These are phyloP conservation scores for Pythium monospermum DNA, from an alignment of 352 stramenopile species.

Conservation along the genomic window DNA sequence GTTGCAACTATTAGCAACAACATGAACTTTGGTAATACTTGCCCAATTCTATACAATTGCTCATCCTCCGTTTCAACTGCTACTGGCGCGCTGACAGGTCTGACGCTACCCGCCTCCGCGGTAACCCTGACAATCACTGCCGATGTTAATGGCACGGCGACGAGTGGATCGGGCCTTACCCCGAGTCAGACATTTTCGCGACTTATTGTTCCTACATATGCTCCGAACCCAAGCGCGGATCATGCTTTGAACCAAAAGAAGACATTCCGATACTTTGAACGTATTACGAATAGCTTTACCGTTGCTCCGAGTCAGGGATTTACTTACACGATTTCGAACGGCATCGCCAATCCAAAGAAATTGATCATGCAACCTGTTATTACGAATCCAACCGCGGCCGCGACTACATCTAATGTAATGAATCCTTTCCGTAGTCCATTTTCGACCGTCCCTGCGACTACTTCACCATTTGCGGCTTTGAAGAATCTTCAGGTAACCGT, in stretches of 20 bases:
- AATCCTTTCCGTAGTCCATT: slow-evolving; percentile 18
- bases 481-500: slow-evolving; percentile 23
- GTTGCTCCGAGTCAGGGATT: slow-evolving; percentile 6
- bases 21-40: slow-evolving; percentile 20
- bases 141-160: slow-evolving; percentile 9
- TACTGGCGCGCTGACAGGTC: not conserved
- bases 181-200: slow-evolving; percentile 7
- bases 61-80: slow-evolving; percentile 1
- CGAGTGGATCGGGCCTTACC: not conserved
- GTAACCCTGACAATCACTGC: slow-evolving; percentile 9
- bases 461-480: slow-evolving; percentile 12
- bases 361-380: slow-evolving; percentile 18
- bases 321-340: slow-evolving; percentile 11
- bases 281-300: slow-evolving; percentile 16
- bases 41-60: slow-evolving; percentile 8
- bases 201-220: slow-evolving; percentile 9
- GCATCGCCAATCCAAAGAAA: slow-evolving; percentile 14
- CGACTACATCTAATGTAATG: slow-evolving; percentile 17
- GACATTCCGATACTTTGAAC: slow-evolving; percentile 15
- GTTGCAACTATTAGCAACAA: slow-evolving; percentile 14
- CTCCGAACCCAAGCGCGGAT: slow-evolving; percentile 5
- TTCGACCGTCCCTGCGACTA: slow-evolving; percentile 21
- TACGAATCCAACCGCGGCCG: slow-evolving; percentile 10
- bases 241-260: slow-evolving; percentile 8
- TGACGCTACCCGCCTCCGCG: slow-evolving; percentile 2